A percentile compares a stretch with the other conserved stretches of the same genome.
phyloP scores from a whole-genome alignment of 225 moss, liverwort and hornwort genomes.

The Pseudisothecium myosuroides region DNA sequence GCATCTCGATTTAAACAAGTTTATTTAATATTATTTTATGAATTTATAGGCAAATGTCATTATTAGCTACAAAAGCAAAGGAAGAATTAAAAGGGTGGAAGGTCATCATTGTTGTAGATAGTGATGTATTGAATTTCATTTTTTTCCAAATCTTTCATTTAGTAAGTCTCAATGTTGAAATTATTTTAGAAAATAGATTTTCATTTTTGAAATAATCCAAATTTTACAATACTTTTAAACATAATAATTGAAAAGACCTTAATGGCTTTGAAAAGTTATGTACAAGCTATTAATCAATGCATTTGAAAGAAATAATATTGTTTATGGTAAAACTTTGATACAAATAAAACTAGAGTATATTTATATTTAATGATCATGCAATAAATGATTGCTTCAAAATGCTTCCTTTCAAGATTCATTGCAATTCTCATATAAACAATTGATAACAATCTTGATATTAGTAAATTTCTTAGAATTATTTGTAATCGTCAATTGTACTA shows the following conservation, averaged over 20 bases:
- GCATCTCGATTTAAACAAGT: background rate
- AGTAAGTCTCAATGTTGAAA: background rate
- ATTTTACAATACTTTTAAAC: background rate
- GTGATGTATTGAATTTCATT: background rate
- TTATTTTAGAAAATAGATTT: background rate
- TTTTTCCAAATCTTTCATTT: background rate
- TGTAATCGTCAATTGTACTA: too few relatives aligned
- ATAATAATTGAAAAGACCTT: background rate
- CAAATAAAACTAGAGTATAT: fast-evolving
- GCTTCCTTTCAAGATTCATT: background rate
- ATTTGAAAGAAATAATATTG: background rate
- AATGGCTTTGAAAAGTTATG: background rate
- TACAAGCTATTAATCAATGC: background rate
- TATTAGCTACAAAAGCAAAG: too few relatives aligned
- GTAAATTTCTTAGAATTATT: too few relatives aligned
- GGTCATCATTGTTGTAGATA: background rate
- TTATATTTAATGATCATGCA: too few relatives aligned
- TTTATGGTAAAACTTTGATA: too few relatives aligned
- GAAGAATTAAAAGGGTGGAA: background rate
- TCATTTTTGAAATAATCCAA: background rate
- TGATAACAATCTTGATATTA: background rate
- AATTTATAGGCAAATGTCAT: background rate
- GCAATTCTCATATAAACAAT: too few relatives aligned
- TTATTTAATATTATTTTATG: background rate
- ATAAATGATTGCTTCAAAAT: background rate